Evolutionary conservation across 176 grass and related monocot species (phyloP).

Genomic region (Puccinellia tenuiflora): DNA sequence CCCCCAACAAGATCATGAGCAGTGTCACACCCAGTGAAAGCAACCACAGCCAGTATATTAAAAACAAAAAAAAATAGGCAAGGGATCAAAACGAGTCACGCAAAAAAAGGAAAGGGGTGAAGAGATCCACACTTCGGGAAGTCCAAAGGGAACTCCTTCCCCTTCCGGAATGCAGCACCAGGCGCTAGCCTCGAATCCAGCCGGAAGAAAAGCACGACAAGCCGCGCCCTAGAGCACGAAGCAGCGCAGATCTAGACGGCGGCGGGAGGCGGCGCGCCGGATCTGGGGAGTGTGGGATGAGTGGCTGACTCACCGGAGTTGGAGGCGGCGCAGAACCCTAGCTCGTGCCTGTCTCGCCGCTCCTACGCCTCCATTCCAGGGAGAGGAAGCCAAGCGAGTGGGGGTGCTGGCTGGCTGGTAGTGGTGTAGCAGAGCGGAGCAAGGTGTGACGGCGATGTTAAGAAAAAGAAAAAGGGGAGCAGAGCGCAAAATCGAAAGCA

Average conservation of each 20-base stretch:
- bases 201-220: neutral
- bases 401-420: slow-evolving; percentile 8
- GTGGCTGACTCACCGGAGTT: slow-evolving; percentile 23
- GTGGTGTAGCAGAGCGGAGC: neutral
- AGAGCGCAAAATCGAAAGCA: neutral
- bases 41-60: neutral
- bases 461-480: slow-evolving; percentile 1
- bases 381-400: neutral
- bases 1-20: neutral
- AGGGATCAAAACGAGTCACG: neutral
- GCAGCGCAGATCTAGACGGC: slow-evolving; percentile 35
- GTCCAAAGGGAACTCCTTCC: neutral
- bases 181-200: neutral
- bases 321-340: slow-evolving; percentile 38
- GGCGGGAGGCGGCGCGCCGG: slow-evolving; percentile 1
- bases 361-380: slow-evolving; percentile 39
- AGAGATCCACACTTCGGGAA: neutral
- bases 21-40: neutral
- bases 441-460: slow-evolving; percentile 4
- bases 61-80: neutral
- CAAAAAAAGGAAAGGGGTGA: neutral
- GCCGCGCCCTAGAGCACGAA: neutral
- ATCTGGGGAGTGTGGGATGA: slow-evolving; percentile 27
- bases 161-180: slow-evolving; percentile 24
- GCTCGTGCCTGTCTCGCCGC: neutral